Conservation (phyloP, 192 early-diverging fungal species). For the Umbelopsis sp. region DNA sequence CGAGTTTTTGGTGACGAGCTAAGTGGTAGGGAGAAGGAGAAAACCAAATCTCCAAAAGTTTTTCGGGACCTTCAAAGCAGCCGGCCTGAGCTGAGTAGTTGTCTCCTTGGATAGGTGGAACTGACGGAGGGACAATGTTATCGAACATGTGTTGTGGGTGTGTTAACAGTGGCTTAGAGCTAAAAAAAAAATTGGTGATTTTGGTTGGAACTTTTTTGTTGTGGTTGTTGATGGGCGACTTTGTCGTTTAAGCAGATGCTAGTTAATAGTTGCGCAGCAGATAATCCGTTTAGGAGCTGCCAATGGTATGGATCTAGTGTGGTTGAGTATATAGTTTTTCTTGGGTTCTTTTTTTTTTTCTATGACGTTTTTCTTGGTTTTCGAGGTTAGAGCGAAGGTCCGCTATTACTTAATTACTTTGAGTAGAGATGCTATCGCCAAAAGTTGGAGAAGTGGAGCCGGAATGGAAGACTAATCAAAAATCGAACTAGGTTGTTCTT, state of each 20-base stretch:
- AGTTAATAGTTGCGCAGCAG: neutral
- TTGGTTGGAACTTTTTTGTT: neutral
- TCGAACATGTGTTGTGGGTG: slow-evolving; percentile 11
- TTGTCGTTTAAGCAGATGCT: too few relatives aligned
- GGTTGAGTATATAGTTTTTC: neutral
- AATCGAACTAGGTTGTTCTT: slow-evolving; percentile 38
- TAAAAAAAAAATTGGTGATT: too few relatives aligned
- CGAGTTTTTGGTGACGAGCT: slow-evolving; percentile 23
- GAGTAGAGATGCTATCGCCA: slow-evolving; percentile 40
- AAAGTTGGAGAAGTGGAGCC: slow-evolving; percentile 45
- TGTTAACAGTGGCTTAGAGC: slow-evolving; percentile 12
- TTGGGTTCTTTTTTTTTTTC: slow-evolving; percentile 3
- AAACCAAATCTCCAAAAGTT: slow-evolving; percentile 98
- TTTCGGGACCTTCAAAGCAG: slow-evolving; percentile 97
- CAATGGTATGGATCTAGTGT: neutral
- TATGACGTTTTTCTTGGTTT: slow-evolving; percentile 18
- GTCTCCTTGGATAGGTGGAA: slow-evolving; percentile 29
- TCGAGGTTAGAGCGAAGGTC: slow-evolving; percentile 1
- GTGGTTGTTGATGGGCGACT: too few relatives aligned
- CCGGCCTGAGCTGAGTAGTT: slow-evolving; percentile 44
- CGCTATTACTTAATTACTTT: slow-evolving; percentile 20
- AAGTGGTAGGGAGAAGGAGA: slow-evolving; percentile 44
- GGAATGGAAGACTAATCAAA: slow-evolving; percentile 42
- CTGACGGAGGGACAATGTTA: slow-evolving; percentile 25
- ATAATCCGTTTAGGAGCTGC: neutral